A percentile compares a stretch with the other conserved stretches of the same genome.
Conservation (phyloP, 1,284 basidiomycete genomes). For the Ceratobasidium sp. region DNA sequence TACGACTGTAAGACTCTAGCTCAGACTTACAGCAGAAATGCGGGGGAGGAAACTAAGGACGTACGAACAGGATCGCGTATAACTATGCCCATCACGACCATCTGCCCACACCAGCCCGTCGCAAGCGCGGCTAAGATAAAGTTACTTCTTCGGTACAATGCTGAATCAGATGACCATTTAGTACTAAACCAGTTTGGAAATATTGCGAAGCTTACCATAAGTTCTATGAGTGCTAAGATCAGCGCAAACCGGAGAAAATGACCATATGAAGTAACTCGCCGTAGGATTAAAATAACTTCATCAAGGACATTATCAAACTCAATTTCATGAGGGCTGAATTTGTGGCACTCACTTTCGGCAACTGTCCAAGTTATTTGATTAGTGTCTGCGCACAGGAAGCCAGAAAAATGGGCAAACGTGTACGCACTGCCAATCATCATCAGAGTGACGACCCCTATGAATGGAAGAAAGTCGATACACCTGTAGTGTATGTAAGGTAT, state of each 20-base stretch:
- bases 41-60: neutral
- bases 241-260: neutral
- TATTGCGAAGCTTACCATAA: conserved; percentile 5
- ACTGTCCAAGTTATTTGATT: neutral
- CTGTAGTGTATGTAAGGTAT: neutral
- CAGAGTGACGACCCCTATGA: neutral
- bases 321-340: neutral
- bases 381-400: neutral
- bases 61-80: conserved; percentile 5
- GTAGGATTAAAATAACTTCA: conserved; percentile 13
- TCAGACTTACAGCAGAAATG: neutral
- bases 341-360: conserved; percentile 10
- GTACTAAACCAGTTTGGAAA: neutral
- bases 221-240: conserved; percentile 3
- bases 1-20: neutral
- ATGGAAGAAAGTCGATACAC: conserved; percentile 3
- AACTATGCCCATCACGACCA: conserved; percentile 15
- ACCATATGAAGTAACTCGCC: neutral
- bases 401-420: neutral
- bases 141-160: conserved; percentile 18
- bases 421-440: conserved; percentile 16
- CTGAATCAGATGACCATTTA: neutral
- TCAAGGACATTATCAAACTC: neutral
- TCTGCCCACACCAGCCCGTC: conserved; percentile 14
- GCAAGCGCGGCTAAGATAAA: neutral